Percentiles rank a stretch among this genome's conserved stretches.
Conservation (phyloP, 2,329 filamentous ascomycete species). For the Verticillium isaacii region DNA sequence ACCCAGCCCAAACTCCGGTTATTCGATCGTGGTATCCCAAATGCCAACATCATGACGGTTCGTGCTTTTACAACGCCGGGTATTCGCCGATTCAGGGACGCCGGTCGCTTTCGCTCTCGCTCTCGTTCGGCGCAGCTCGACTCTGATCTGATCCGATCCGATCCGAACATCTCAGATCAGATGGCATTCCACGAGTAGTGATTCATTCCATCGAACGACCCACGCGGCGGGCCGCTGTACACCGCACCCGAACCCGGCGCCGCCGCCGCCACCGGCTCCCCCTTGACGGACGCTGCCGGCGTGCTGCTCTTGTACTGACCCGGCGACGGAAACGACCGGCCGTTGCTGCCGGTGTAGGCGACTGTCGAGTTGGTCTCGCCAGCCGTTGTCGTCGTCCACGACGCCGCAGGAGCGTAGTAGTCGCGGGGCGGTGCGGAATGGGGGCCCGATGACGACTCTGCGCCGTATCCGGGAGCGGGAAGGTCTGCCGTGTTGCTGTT, state of each 20-base stretch:
- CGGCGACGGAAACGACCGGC: conserved; percentile 43
- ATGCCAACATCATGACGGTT: neutral
- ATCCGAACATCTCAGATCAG: conserved; percentile 15
- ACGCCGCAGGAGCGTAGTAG: conserved; percentile 47
- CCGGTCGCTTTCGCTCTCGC: neutral
- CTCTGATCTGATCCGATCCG: neutral
- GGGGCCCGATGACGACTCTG: conserved; percentile 22
- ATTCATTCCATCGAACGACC: conserved; percentile 44
- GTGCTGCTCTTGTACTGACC: conserved; percentile 42
- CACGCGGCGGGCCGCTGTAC: conserved; percentile 33
- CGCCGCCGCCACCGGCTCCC: conserved; percentile 22
- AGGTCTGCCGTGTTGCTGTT: conserved; percentile 26
- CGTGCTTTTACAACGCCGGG: neutral
- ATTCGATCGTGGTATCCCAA: neutral
- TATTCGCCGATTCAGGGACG: neutral
- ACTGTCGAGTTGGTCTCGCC: conserved; percentile 39
- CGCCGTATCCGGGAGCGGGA: conserved; percentile 22
- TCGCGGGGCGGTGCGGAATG: conserved; percentile 35
- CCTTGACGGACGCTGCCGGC: conserved; percentile 23
- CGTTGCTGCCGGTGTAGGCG: conserved; percentile 40
- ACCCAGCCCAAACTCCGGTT: neutral
- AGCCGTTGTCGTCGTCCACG: conserved; percentile 48
- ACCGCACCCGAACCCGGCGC: conserved; percentile 31
- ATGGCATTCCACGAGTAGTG: conserved; percentile 56
- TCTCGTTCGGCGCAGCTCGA: neutral